Evolutionary conservation across 2,329 filamentous ascomycete species (phyloP).

Genomic region (Ophiostoma tasmaniense): DNA sequence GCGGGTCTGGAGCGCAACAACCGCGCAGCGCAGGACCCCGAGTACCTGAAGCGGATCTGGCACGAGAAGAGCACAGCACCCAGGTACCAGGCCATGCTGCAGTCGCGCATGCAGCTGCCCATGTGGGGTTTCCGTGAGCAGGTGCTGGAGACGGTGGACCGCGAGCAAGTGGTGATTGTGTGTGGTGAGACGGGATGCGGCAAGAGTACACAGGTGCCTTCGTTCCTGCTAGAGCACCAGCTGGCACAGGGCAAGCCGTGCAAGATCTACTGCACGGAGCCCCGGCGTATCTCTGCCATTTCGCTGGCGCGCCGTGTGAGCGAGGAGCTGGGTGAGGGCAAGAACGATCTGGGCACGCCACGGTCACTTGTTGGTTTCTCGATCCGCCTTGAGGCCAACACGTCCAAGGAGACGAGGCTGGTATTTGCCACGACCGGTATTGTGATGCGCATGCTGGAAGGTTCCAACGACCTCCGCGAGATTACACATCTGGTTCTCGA

Average conservation of each 20-base stretch:
- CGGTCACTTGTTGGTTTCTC: conserved; percentile 89
- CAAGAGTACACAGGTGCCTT: conserved; percentile 95
- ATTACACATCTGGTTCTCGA: conserved; percentile 94
- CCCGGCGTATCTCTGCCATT: conserved; percentile 89
- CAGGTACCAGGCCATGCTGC: conserved; percentile 71
- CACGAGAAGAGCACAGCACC: conserved; percentile 45
- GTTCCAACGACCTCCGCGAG: conserved; percentile 74
- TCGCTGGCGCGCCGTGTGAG: conserved; percentile 88
- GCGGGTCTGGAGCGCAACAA: conserved; percentile 36
- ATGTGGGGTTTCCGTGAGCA: conserved; percentile 80
- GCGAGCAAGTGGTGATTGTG: conserved; percentile 80
- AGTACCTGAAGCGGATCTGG: conserved; percentile 52
- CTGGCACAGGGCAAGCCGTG: conserved; percentile 70
- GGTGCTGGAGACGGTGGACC: conserved; percentile 67
- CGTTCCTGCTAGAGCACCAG: conserved; percentile 85
- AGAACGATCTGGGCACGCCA: conserved; percentile 69
- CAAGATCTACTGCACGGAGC: conserved; percentile 93
- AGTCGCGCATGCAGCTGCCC: conserved; percentile 69
- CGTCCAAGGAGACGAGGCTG: conserved; percentile 69
- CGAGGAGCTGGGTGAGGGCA: conserved; percentile 83
- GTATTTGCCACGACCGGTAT: conserved; percentile 88
- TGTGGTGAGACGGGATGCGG: conserved; percentile 96
- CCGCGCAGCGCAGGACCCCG: conserved; percentile 32
- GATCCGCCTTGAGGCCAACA: conserved; percentile 85
- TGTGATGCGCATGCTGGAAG: conserved; percentile 95